Percentiles rank a stretch among this genome's conserved stretches.
These are phyloP conservation scores for Malus sieversii DNA, from an alignment of 306 rosid species.

Conservation along the genomic window DNA sequence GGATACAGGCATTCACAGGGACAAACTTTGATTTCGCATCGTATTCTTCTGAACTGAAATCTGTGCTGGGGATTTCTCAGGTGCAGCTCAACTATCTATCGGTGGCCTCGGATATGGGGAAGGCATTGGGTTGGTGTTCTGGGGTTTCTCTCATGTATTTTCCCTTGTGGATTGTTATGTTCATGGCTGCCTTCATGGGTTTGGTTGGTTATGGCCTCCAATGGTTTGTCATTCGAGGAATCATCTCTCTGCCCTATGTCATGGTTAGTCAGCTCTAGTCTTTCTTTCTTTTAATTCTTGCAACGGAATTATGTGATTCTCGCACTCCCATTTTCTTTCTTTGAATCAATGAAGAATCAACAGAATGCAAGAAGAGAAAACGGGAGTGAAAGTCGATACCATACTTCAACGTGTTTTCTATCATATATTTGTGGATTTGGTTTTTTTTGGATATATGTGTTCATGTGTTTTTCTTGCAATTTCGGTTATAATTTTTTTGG, in stretches of 20 bases:
- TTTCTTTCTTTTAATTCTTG: background rate
- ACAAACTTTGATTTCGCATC: constrained; percentile 76
- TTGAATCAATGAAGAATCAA: background rate
- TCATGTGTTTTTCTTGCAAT: background rate
- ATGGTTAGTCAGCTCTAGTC: constrained; percentile 27
- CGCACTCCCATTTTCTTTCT: too few species aligned
- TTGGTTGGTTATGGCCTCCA: constrained; percentile 57
- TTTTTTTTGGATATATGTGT: background rate
- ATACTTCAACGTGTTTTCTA: background rate
- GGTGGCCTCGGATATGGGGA: constrained; percentile 71
- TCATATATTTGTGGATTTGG: background rate
- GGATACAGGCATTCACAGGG: constrained; percentile 73
- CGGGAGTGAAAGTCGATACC: background rate
- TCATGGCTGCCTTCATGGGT: constrained; percentile 45
- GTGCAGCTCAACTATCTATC: constrained; percentile 59
- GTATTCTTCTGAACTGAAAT: constrained; percentile 51
- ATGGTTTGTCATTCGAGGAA: constrained; percentile 44
- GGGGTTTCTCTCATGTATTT: constrained; percentile 42
- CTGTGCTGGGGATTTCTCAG: constrained; percentile 52
- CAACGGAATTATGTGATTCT: background rate
- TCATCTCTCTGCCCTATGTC: constrained; percentile 48
- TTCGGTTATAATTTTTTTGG: background rate
- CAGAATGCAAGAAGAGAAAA: too few species aligned
- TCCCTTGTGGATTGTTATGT: constrained; percentile 50
- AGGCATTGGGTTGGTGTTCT: constrained; percentile 68